Percentiles rank a stretch among this genome's conserved stretches.
phyloP scores from a whole-genome alignment of 306 rosid species.

The Dryas octopetala region DNA sequence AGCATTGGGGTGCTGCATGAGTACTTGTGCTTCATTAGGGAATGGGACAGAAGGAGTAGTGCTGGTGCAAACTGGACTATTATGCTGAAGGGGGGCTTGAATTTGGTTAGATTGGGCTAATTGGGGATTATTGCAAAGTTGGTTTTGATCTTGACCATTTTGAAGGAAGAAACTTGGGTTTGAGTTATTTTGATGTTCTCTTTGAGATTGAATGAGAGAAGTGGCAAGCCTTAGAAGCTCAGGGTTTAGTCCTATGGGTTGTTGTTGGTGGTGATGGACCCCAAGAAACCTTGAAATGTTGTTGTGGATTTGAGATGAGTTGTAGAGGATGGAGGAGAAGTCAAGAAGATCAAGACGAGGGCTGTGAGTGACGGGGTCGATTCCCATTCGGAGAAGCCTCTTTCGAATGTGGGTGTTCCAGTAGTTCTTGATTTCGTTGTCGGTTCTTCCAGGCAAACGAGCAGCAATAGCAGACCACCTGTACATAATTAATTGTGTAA shows the following conservation, averaged over 20 bases:
- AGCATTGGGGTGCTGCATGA: slow-evolving; percentile 29
- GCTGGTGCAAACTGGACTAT: slow-evolving; percentile 10
- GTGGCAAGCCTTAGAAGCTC: slow-evolving; percentile 73
- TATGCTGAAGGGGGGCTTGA: slow-evolving; percentile 34
- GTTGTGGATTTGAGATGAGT: slow-evolving; percentile 54
- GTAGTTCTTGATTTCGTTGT: slow-evolving; percentile 90
- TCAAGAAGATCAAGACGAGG: slow-evolving; percentile 81
- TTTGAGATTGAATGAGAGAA: slow-evolving; percentile 53
- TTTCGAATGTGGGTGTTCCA: slow-evolving; percentile 97
- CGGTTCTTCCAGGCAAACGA: slow-evolving; percentile 88
- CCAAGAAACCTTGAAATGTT: slow-evolving; percentile 46
- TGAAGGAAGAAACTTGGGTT: slow-evolving; percentile 24
- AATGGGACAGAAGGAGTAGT: slow-evolving; percentile 28
- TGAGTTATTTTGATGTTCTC: slow-evolving; percentile 1
- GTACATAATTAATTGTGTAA: not conserved
- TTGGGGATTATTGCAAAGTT: slow-evolving; percentile 34
- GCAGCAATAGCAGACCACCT: slow-evolving; percentile 98
- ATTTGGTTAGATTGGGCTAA: slow-evolving; percentile 31
- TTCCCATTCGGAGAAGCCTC: slow-evolving; percentile 89
- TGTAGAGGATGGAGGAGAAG: slow-evolving; percentile 63
- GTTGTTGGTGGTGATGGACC: slow-evolving; percentile 8
- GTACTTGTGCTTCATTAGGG: slow-evolving; percentile 32
- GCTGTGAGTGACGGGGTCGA: slow-evolving; percentile 88
- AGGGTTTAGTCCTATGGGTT: slow-evolving; percentile 48
- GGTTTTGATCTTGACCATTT: slow-evolving; percentile 30